Base-by-base conservation (phyloP, 2,329 filamentous ascomycete genomes). In the Sporothrix schenckii region DNA sequence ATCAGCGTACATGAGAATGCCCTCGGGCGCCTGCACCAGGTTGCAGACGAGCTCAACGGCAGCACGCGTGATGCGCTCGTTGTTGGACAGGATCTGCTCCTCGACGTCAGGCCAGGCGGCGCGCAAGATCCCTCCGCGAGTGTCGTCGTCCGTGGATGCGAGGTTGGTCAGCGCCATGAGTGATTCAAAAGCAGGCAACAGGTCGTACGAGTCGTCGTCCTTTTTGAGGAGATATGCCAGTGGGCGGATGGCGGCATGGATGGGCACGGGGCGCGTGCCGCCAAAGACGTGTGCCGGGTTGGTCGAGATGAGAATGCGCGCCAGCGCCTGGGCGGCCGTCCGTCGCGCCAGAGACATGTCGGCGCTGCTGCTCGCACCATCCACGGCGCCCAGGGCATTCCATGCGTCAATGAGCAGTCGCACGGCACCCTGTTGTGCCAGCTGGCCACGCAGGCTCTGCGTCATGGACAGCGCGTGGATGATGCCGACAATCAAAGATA, bases 121-220 rank as follows among this genome's bases (percentile, higher is more conserved):
- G 11, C 91, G 88, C 49, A 97, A 88, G 66, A 97, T 94, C 19
- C 86, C 83, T 49, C 86, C 83, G 58, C 90, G 86, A 6, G 87
- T 85, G 6, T 88, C 86, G 47, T 90, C 86, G 68, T 94, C 90
- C 14, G 90, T 87, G 0, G 92, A 96, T 0, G 94, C 95, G 9
- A 99, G 87, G 75, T 99, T 99, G 0, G 95, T 98, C 49, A 99
- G 86, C 0, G 95, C 94, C 79, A 98, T 91, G 10, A 99, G 86
- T 0, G 91, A 86, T 80, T 99, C 95, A 75, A 98, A 99, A 0
- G 91, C 89, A 0, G 95, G 93, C 0, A 99, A 86, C 16, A 98
- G 87, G 78, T 97, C 92, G 67, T 90, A 65, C 27, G 63, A 53
- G 44, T 88, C 87, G 0, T 86, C 81, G 19, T 69, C 69, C 14